Base-by-base conservation (phyloP, 169 alveolate species). In the Plasmodium berghei region DNA sequence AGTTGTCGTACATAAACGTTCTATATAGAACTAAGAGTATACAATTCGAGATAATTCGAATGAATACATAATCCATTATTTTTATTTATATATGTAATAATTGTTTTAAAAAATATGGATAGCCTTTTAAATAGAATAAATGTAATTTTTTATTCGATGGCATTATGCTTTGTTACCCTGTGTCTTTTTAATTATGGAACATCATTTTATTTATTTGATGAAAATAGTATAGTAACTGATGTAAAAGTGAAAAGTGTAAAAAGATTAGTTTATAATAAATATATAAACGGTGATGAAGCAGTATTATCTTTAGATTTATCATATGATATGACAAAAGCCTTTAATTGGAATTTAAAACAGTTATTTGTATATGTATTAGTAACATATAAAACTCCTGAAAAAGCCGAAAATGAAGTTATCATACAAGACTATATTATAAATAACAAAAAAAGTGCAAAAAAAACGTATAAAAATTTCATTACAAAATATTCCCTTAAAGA, bases 311-410 rank as follows among this genome's bases (percentile, higher is more conserved):
- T 80, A 66, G 90, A 80, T 26, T 46, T 80, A 54, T 80, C 90
- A 52, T 80, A 52, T 80, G 90, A 80, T 70, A 80, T 80, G 90
- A 80, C 83, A 67, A 64, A 80, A 66, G 90, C 90, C 52, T 80
- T 80, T 66, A 80, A 80, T 18, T 80, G 90, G 90, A 80, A 80
- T 55, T 66, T 80, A 49, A 80, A 80, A 59, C 90, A 80, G 42
- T 48, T 80, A 18, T 80, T 80, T 80, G 49, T 80, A 9, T 80
- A 80, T 46, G 90, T 80, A n/a, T 70, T 80, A 80, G 90, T 80
- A 34, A 80, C 90, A 14, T 80, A 80, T 80, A 64, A 80, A 66
- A 80, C 90, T 0, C 90, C 90, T 14, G 28, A 66, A 66, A 80
- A 80, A 20, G 18, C 55, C 28, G 34, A 40, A 55, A 80, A 80